Evolutionary conservation across 805 yeast species (phyloP).

Genomic region (Limtongozyma cylindracea): DNA sequence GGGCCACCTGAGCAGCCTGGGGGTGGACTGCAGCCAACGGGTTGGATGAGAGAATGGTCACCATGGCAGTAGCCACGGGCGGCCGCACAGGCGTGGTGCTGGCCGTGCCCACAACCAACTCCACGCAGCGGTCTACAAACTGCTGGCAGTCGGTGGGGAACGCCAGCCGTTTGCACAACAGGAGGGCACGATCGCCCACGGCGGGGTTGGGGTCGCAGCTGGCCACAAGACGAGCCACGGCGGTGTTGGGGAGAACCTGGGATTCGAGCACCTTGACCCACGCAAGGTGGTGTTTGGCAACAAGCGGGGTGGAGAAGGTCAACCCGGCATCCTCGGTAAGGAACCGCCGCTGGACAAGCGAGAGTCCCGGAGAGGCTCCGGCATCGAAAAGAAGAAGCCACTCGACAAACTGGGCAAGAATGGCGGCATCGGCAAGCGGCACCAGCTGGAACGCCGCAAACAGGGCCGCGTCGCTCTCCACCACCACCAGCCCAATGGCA

Average conservation of each 20-base stretch:
- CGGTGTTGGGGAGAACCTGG: constrained; percentile 2
- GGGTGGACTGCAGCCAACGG: constrained; percentile 17
- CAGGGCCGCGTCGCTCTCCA: too few relatives aligned
- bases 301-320: constrained; percentile 14
- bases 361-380: constrained; percentile 32
- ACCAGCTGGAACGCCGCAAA: not conserved
- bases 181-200: constrained; percentile 26
- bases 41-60: constrained; percentile 24
- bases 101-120: constrained; percentile 24
- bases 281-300: constrained; percentile 7
- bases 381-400: constrained; percentile 13
- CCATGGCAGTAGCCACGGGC: constrained; percentile 27
- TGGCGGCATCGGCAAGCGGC: constrained; percentile 6
- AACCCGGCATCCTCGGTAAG: constrained; percentile 51
- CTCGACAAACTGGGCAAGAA: constrained; percentile 30
- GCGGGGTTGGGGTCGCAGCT: constrained; percentile 30
- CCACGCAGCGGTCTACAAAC: constrained; percentile 17
- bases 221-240: constrained; percentile 33
- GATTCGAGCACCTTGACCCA: too few relatives aligned
- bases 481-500: too few relatives aligned
- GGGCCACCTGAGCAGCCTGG: constrained; percentile 20
- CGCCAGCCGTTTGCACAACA: constrained; percentile 19
- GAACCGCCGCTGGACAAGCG: constrained; percentile 26
- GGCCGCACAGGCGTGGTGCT: constrained; percentile 21
- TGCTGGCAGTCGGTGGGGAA: constrained; percentile 23